Percentiles rank a stretch among this genome's conserved stretches.
Conservation (phyloP, 208 protist species). For the Acanthamoeba healyi region DNA sequence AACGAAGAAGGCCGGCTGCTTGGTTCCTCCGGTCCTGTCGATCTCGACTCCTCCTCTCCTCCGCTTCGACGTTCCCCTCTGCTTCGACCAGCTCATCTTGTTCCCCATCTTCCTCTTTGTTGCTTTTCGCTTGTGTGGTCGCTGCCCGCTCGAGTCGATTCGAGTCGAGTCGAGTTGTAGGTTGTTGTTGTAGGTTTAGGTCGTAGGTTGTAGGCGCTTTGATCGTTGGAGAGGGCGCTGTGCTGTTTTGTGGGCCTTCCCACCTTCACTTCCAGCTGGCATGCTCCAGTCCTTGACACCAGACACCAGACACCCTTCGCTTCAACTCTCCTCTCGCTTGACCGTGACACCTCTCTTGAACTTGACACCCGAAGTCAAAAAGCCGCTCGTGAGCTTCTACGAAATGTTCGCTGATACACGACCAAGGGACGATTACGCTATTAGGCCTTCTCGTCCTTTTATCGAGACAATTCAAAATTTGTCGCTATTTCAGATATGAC, state of each 20-base stretch:
- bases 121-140: neutral
- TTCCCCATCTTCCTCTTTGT: neutral
- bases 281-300: neutral
- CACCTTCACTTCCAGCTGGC: neutral
- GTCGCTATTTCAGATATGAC: too few species aligned
- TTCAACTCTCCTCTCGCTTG: neutral
- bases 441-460: too few species aligned
- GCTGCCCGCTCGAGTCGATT: too few species aligned
- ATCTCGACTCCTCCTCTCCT: neutral
- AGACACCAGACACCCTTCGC: too few species aligned
- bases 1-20: neutral
- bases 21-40: neutral
- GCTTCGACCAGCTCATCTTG: constrained; percentile 1
- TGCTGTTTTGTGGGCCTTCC: neutral
- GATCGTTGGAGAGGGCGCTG: too few species aligned
- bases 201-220: too few species aligned
- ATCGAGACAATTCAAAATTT: too few species aligned
- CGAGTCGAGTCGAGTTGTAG: too few species aligned
- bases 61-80: neutral
- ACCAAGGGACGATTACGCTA: too few species aligned
- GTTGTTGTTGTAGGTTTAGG: neutral
- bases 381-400: too few species aligned
- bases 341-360: neutral
- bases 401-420: too few species aligned
- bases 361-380: too few species aligned